These are phyloP conservation scores for Verticillium dahliae DNA, from an alignment of 2,329 filamentous ascomycete genomes.

Conservation along the genomic window DNA sequence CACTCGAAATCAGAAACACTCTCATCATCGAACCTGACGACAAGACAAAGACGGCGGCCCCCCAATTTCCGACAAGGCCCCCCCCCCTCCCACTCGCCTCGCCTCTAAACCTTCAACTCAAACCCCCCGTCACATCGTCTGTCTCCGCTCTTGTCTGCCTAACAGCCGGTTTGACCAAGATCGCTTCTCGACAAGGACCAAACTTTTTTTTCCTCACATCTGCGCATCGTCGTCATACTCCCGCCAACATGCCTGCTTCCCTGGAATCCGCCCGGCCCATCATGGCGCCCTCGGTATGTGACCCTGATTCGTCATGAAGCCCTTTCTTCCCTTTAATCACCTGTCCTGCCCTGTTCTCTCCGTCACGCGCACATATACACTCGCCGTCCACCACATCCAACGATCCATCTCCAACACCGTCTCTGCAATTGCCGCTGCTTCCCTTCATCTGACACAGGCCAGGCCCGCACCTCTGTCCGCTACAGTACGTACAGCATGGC, in stretches of 20 bases:
- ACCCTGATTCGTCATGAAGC: conserved; percentile 7
- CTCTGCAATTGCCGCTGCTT: conserved; percentile 3
- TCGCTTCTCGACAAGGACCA: too few relatives aligned
- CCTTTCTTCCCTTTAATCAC: conserved; percentile 3
- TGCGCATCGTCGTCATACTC: not conserved
- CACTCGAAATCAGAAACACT: not conserved
- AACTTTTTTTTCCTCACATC: not conserved
- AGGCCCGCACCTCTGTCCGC: conserved; percentile 48
- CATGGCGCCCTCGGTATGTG: conserved; percentile 56
- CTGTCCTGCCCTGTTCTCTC: conserved; percentile 1
- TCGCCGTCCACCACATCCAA: not conserved
- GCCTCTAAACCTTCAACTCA: not conserved
- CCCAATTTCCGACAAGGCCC: not conserved
- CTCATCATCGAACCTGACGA: not conserved
- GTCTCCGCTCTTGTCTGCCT: not conserved
- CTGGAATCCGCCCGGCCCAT: conserved; percentile 55
- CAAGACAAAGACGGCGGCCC: not conserved
- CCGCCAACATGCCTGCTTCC: conserved; percentile 44
- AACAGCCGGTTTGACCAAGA: too few relatives aligned
- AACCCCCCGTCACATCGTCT: not conserved
- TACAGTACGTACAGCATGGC: conserved; percentile 56
- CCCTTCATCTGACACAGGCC: conserved; percentile 11
- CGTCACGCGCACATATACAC: not conserved
- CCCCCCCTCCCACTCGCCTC: not conserved
- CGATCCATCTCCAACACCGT: conserved; percentile 3